phyloP scores from a whole-genome alignment of 441 rosid species.

The Populus hybrid region DNA sequence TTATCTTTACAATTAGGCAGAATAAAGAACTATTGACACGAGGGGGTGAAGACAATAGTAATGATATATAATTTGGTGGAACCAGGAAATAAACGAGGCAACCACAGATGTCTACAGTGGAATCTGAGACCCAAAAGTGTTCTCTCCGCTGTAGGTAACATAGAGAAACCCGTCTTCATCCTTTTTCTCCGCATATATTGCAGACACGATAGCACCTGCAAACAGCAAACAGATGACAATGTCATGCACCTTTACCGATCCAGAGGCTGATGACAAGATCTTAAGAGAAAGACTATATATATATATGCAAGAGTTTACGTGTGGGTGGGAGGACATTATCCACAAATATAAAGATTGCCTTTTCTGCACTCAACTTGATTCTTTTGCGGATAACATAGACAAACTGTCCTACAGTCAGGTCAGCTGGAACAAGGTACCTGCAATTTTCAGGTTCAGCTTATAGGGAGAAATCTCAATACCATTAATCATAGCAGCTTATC shows the following conservation, averaged over 20 bases:
- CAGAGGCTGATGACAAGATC: not conserved
- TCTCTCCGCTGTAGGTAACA: constrained; percentile 73
- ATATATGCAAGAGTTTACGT: constrained; percentile 28
- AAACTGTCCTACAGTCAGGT: constrained; percentile 62
- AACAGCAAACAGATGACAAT: constrained; percentile 5
- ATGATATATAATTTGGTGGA: not conserved
- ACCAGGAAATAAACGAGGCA: constrained; percentile 3
- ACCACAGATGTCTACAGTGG: constrained; percentile 17
- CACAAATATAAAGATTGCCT: constrained; percentile 71
- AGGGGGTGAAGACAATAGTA: not conserved
- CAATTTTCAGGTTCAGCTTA: constrained; percentile 12
- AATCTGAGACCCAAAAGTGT: constrained; percentile 46
- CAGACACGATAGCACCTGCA: constrained; percentile 60
- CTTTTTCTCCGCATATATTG: constrained; percentile 68
- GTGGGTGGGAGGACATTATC: constrained; percentile 77
- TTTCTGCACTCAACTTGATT: constrained; percentile 69
- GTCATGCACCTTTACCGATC: not conserved
- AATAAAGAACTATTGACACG: constrained; percentile 8
- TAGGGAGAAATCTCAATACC: not conserved
- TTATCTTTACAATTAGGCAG: constrained; percentile 11
- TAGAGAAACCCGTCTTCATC: constrained; percentile 77
- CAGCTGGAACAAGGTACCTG: constrained; percentile 81
- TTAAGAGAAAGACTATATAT: not conserved
- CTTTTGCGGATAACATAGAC: constrained; percentile 71
- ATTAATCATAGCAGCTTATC: not conserved